Percentiles rank a stretch among this genome's conserved stretches.
Evolutionary conservation across 75 land plant genomes (phyloP).

Genomic region (Selaginella tamariscina): DNA sequence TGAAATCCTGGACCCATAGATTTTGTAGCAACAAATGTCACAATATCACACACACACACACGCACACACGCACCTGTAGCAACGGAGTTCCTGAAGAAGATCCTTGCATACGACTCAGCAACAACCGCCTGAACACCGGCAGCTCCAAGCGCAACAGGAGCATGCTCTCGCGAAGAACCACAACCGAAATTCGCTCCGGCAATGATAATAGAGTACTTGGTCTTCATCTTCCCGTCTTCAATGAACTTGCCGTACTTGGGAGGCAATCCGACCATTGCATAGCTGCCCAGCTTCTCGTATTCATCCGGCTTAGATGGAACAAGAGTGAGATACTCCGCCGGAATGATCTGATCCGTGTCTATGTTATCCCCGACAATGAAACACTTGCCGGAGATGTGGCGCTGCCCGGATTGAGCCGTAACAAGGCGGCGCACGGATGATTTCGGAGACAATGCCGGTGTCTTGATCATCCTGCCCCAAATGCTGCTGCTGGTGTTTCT

Average conservation of each 20-base stretch:
- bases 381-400: conserved; percentile 56
- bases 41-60: too few species aligned
- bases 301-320: conserved; percentile 94
- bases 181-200: conserved; percentile 92
- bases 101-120: conserved; percentile 85
- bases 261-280: conserved; percentile 72
- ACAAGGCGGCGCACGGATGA: too few species aligned
- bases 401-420: too few species aligned
- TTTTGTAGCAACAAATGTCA: too few species aligned
- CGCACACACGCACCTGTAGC: too few species aligned
- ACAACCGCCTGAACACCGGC: conserved; percentile 69
- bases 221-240: conserved; percentile 31
- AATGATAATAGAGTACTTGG: conserved; percentile 56
- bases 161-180: conserved; percentile 92
- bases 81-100: conserved; percentile 91
- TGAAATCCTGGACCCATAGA: too few species aligned
- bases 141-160: conserved; percentile 95
- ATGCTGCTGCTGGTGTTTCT: too few species aligned
- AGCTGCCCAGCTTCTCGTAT: conserved; percentile 82
- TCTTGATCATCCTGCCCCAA: too few species aligned
- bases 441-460: too few species aligned
- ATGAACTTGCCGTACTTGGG: conserved; percentile 40
- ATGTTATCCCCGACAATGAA: conserved; percentile 86
- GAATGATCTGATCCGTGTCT: conserved; percentile 98
- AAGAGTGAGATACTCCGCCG: conserved; percentile 86